Conservation (phyloP, 345 rosid species). For the Eucalyptus cloeziana region DNA sequence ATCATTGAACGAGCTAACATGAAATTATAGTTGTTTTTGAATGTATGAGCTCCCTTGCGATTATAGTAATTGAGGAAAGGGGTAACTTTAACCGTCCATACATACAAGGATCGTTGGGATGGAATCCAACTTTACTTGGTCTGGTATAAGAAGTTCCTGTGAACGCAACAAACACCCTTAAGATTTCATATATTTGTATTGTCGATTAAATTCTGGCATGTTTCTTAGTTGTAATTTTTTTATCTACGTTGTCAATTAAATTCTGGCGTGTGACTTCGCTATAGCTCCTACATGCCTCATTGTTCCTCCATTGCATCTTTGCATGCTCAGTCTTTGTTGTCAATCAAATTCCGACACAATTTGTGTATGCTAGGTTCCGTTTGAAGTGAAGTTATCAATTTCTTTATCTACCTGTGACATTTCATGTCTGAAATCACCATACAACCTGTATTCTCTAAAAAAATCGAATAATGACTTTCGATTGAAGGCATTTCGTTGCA, state of each 20-base stretch:
- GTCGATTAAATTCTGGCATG: no score
- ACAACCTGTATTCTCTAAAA: background rate
- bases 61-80: background rate
- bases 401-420: background rate
- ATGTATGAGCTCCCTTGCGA: background rate
- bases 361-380: background rate
- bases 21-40: background rate
- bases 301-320: background rate
- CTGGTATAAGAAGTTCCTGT: background rate
- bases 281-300: background rate
- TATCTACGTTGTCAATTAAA: no score
- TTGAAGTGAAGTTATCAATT: background rate
- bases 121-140: background rate
- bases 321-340: background rate
- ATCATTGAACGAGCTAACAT: background rate
- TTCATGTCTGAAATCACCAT: background rate
- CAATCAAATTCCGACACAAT: rapidly evolving
- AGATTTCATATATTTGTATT: no score
- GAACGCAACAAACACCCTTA: no score
- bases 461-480: background rate
- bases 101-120: background rate
- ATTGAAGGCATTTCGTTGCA: background rate
- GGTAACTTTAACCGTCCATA: background rate
- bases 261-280: rapidly evolving
- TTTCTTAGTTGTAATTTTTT: no score